phyloP scores from a whole-genome alignment of 2,329 filamentous ascomycete genomes.

The Metarhizium rileyi region DNA sequence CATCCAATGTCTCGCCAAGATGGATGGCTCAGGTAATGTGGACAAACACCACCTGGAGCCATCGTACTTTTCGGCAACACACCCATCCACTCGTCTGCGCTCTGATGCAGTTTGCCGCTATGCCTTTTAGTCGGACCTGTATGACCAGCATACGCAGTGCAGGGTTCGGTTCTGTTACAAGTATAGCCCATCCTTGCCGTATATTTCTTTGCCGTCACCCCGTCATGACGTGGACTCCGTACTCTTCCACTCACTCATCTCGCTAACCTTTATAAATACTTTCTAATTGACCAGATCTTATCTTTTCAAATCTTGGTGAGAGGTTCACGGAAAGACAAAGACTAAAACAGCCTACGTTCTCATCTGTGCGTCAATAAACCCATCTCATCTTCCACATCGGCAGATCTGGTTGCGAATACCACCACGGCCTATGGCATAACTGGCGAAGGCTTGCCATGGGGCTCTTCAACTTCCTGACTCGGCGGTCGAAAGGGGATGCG shows the following conservation, averaged over 20 bases:
- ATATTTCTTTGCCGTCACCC: conserved; percentile 2
- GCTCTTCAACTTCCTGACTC: conserved; percentile 4
- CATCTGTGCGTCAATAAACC: background rate
- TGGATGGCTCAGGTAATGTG: background rate
- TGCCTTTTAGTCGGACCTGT: conserved; percentile 4
- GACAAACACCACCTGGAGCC: background rate
- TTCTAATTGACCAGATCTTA: conserved; percentile 2
- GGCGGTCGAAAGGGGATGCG: background rate
- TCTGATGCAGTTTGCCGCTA: conserved; percentile 8
- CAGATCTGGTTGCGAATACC: background rate
- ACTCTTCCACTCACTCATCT: background rate
- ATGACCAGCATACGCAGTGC: conserved; percentile 1
- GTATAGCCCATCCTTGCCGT: conserved; percentile 1
- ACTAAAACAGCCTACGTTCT: background rate
- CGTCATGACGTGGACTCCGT: conserved; percentile 10
- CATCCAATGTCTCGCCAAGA: background rate
- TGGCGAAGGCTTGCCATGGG: background rate
- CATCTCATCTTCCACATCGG: background rate
- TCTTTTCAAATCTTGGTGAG: background rate
- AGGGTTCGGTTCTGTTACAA: background rate
- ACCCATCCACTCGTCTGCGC: conserved; percentile 2
- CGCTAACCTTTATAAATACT: conserved; percentile 7
- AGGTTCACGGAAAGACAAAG: background rate
- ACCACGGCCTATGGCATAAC: background rate
- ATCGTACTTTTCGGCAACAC: background rate